Percentiles rank a stretch among this genome's conserved stretches.
These are phyloP conservation scores for Stephania yunnanensis DNA, from an alignment of 164 flowering plant species.

Conservation along the genomic window DNA sequence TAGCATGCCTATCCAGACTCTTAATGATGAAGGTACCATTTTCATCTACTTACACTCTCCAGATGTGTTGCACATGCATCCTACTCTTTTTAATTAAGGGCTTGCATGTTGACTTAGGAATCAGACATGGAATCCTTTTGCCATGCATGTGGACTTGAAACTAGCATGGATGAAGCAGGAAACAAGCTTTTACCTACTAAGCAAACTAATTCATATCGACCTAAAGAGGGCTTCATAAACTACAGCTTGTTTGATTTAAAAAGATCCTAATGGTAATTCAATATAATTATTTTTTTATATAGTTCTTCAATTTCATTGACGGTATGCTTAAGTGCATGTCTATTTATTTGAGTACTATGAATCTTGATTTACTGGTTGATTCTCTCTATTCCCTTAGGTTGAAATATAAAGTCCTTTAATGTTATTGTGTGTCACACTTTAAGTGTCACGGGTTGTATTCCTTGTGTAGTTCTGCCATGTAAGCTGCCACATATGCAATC, in stretches of 20 bases:
- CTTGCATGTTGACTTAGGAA: slow-evolving; percentile 37
- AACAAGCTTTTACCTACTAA: slow-evolving; percentile 55
- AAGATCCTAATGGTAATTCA: slow-evolving; percentile 29
- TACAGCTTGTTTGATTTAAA: slow-evolving; percentile 41
- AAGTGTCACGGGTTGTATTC: too few relatives aligned
- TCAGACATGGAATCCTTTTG: slow-evolving; percentile 70
- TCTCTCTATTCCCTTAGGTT: too few relatives aligned
- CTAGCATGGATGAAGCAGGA: slow-evolving; percentile 46
- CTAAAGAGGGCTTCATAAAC: slow-evolving; percentile 41
- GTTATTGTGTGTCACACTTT: too few relatives aligned
- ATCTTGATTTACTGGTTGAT: too few relatives aligned
- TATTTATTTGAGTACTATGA: too few relatives aligned
- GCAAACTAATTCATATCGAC: slow-evolving; percentile 36
- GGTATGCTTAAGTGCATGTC: too few relatives aligned
- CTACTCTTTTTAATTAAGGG: background rate
- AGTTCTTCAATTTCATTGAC: too few relatives aligned
- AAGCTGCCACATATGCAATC: too few relatives aligned
- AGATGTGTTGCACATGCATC: background rate
- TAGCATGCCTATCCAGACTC: slow-evolving; percentile 45
- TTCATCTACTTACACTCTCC: background rate
- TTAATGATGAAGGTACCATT: slow-evolving; percentile 61
- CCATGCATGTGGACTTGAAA: slow-evolving; percentile 66
- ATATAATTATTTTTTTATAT: background rate
- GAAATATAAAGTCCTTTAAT: too few relatives aligned
- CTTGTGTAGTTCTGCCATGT: too few relatives aligned